A percentile compares a stretch with the other conserved stretches of the same genome.
phyloP scores from a whole-genome alignment of 176 grass and related monocot genomes.

The Chloris gayana region DNA sequence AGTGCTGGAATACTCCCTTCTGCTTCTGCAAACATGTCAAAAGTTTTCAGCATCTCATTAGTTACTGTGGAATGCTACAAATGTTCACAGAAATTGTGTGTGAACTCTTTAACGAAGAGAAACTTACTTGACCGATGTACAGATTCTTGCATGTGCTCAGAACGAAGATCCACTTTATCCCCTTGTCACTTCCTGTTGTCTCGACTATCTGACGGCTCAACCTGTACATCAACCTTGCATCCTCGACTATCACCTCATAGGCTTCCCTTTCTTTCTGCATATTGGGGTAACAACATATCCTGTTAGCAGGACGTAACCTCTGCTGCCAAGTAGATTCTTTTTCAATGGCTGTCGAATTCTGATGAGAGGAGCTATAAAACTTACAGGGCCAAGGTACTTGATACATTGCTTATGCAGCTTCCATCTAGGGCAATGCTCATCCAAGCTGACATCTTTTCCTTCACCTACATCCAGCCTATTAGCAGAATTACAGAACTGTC shows the following conservation, averaged over 20 bases:
- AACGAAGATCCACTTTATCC: conserved; percentile 85
- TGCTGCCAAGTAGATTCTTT: not conserved
- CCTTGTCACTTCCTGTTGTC: conserved; percentile 41
- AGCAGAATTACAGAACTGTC: not conserved
- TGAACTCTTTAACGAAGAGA: not conserved
- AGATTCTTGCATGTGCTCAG: conserved; percentile 75
- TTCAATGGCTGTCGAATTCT: not conserved
- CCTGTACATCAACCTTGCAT: conserved; percentile 73
- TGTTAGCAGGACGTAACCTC: conserved; percentile 1
- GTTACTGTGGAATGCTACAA: not conserved
- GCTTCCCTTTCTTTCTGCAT: conserved; percentile 82
- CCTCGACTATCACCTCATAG: conserved; percentile 68
- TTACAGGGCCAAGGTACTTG: conserved; percentile 86
- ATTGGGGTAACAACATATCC: not conserved
- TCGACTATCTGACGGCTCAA: conserved; percentile 54
- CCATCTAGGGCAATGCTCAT: conserved; percentile 59
- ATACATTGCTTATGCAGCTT: conserved; percentile 77
- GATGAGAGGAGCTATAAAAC: conserved; percentile 7
- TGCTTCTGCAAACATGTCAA: conserved; percentile 49
- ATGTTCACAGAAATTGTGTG: not conserved
- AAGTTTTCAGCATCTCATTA: not conserved
- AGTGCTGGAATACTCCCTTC: conserved; percentile 80
- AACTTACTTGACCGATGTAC: conserved; percentile 66
- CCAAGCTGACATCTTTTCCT: conserved; percentile 66
- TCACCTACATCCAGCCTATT: conserved; percentile 79